Evolutionary conservation across 1,284 basidiomycete species (phyloP).

Genomic region (Pholiota adiposa): DNA sequence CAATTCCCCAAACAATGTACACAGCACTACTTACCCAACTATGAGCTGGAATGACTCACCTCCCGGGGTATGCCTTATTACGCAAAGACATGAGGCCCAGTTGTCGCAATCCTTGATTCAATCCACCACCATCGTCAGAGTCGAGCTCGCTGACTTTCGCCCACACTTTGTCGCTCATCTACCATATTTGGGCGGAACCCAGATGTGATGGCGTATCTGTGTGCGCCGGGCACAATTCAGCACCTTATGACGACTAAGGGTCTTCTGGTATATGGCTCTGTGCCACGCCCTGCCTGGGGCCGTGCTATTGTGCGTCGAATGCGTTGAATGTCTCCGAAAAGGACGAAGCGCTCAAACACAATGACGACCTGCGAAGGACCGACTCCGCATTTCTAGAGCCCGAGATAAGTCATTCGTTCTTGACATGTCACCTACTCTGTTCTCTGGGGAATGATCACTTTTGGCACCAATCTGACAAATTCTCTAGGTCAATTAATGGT

Average conservation of each 20-base stretch:
- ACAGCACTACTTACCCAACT: background rate
- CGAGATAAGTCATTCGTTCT: background rate
- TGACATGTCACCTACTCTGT: background rate
- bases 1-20: background rate
- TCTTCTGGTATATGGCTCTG: background rate
- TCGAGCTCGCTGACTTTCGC: background rate
- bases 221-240: background rate
- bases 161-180: background rate
- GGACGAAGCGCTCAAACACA: background rate
- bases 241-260: background rate
- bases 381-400: background rate
- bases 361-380: background rate
- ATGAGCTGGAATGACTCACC: constrained; percentile 14
- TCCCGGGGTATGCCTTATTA: background rate
- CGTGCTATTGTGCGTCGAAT: background rate
- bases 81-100: background rate
- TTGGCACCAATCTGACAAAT: background rate
- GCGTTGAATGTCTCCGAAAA: background rate
- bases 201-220: background rate
- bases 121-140: background rate
- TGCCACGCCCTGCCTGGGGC: background rate
- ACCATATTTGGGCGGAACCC: background rate
- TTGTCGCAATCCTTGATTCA: background rate
- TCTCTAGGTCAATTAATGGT: background rate
- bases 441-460: background rate